phyloP scores from a whole-genome alignment of 2,329 filamentous ascomycete species.

The Chrysoporthe cubensis region DNA sequence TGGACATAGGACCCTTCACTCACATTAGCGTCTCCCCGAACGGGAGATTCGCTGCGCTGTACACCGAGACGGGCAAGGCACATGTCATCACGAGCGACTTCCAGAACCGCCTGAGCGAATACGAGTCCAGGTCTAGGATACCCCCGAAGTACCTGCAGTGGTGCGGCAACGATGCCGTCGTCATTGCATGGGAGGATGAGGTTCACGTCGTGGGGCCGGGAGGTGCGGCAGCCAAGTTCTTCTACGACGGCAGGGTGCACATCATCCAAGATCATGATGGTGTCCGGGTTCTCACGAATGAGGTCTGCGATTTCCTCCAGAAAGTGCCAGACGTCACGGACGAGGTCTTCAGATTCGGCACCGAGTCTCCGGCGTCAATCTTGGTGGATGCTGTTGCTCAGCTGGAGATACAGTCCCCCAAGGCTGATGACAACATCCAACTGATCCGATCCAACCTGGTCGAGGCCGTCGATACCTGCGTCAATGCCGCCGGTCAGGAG shows the following conservation, averaged over 20 bases:
- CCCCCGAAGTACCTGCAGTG: conserved; percentile 87
- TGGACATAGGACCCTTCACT: conserved; percentile 90
- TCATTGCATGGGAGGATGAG: conserved; percentile 97
- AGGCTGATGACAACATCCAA: conserved; percentile 97
- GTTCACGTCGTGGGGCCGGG: conserved; percentile 90
- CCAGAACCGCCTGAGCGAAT: conserved; percentile 87
- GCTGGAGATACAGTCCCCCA: conserved; percentile 90
- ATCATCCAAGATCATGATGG: conserved; percentile 82
- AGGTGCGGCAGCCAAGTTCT: conserved; percentile 75
- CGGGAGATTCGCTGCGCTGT: conserved; percentile 84
- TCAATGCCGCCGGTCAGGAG: conserved; percentile 91
- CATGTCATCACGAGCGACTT: conserved; percentile 97
- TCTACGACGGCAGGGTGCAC: conserved; percentile 90
- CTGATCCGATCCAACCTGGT: conserved; percentile 85
- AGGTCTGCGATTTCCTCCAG: conserved; percentile 97
- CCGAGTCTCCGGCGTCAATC: conserved; percentile 88
- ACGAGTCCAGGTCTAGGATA: conserved; percentile 84
- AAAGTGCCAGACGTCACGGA: conserved; percentile 86
- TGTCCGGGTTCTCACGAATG: conserved; percentile 86
- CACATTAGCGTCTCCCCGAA: conserved; percentile 92
- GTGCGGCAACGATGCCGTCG: conserved; percentile 93
- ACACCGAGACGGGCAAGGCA: conserved; percentile 80
- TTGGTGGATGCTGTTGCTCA: conserved; percentile 90
- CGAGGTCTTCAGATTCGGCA: conserved; percentile 86
- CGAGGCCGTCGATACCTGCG: conserved; percentile 91